Evolutionary conservation across 371 early-diverging fungal genomes (phyloP).

Genomic region (Zopfochytrium polystomum): DNA sequence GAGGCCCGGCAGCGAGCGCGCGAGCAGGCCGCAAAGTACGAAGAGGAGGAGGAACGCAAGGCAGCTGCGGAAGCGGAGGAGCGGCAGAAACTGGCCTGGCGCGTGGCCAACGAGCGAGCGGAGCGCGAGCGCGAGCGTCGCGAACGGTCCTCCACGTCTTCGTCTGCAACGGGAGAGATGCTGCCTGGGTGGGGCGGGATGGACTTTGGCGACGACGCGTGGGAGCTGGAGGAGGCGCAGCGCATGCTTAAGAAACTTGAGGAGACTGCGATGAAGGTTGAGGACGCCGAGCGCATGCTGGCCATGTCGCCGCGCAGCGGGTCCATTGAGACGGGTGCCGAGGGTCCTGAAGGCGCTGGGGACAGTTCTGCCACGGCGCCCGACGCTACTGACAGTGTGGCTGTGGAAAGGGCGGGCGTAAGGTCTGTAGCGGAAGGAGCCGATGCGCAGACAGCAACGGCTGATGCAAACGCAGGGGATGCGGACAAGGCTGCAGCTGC

Average conservation of each 20-base stretch:
- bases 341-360: too few species aligned
- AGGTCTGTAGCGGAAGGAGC: too few species aligned
- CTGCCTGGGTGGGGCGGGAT: not conserved
- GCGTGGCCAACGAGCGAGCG: not conserved
- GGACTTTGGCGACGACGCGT: not conserved
- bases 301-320: too few species aligned
- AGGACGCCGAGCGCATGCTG: not conserved
- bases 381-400: too few species aligned
- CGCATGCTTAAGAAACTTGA: not conserved
- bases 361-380: too few species aligned
- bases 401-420: too few species aligned
- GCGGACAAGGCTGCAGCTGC: too few species aligned
- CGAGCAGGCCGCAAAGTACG: conserved; percentile 9
- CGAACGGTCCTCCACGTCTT: not conserved
- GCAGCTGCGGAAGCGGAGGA: not conserved
- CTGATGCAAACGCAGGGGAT: too few species aligned
- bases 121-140: not conserved
- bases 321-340: too few species aligned
- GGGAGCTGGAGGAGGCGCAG: not conserved
- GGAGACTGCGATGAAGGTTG: not conserved
- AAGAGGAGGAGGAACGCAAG: conserved; percentile 1
- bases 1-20: conserved; percentile 9
- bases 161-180: not conserved
- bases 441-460: too few species aligned
- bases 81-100: not conserved